Evolutionary conservation across 2,329 filamentous ascomycete genomes (phyloP).

Genomic region (Cercospora brassicicola): DNA sequence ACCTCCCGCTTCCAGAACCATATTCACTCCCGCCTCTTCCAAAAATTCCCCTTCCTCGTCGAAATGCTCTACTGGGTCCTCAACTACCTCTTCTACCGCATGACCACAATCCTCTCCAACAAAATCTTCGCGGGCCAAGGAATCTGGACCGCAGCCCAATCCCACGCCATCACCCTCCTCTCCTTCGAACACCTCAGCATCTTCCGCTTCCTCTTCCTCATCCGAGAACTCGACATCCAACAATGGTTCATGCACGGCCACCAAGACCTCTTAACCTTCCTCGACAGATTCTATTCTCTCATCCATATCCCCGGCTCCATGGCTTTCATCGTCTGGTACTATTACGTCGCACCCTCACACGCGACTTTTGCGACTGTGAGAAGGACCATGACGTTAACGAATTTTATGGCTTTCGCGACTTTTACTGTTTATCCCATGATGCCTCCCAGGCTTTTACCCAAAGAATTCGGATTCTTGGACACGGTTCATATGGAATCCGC

Average conservation of each 20-base stretch:
- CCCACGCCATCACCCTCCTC: conserved; percentile 56
- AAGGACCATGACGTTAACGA: conserved; percentile 50
- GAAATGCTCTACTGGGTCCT: conserved; percentile 74
- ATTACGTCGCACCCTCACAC: conserved; percentile 56
- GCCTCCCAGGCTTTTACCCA: conserved; percentile 50
- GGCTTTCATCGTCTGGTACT: conserved; percentile 54
- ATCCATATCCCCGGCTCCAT: conserved; percentile 64
- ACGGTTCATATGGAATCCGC: conserved; percentile 48
- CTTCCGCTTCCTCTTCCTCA: conserved; percentile 54
- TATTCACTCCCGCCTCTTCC: conserved; percentile 62
- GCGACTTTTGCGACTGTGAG: conserved; percentile 44
- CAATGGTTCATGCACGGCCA: conserved; percentile 59
- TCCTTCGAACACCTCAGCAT: conserved; percentile 54
- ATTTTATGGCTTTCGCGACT: conserved; percentile 53
- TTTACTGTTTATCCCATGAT: conserved; percentile 54
- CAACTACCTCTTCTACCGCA: conserved; percentile 63
- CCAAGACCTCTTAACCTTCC: conserved; percentile 53
- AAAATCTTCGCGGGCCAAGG: conserved; percentile 43
- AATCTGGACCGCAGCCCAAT: conserved; percentile 57
- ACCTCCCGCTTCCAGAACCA: conserved; percentile 59
- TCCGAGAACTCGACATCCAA: conserved; percentile 55
- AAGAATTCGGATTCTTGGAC: conserved; percentile 46
- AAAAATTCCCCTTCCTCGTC: conserved; percentile 67
- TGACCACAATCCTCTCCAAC: conserved; percentile 45
- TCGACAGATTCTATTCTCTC: conserved; percentile 60